Base-by-base conservation (phyloP, 2,329 filamentous ascomycete genomes). In the Microdochium nivale region DNA sequence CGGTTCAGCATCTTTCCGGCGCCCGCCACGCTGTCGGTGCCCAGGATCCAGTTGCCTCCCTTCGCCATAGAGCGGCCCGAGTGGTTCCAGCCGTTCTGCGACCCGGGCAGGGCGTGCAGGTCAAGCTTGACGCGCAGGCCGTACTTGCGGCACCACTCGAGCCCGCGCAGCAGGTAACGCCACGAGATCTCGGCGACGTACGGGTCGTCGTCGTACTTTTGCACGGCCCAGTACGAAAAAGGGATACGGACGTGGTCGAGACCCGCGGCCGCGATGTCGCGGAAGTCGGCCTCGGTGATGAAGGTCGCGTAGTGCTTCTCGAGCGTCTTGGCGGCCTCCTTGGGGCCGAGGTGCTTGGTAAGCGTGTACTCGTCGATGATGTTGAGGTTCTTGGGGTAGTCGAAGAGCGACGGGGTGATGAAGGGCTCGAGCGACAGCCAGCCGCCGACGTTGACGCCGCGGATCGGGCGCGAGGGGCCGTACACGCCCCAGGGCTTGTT, bases 331-430 rank as follows among this genome's bases (percentile, higher is more conserved):
- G 74, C 73, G 2, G 67, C 67, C 47, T 74, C 62, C 21, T 66
- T 62, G 3, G 47, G 33, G 3, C 77, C 78, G 7, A 81, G 67
- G 47, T 71, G 70, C 56, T 79, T 52, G 23, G 65, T 64, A n/a
- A 79, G 64, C 0, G 76, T 79, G 59, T 70, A 79, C 57, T 79
- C 77, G 54, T 79, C 77, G 13, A 77, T 63, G 46, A 76, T 55
- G 33, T 60, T 62, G 9, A 44, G 40, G 40, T 4, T 44, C 52
- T 49, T 2, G 50, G 56, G 84, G 33, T 65, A 61, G 50, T 77
- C 71, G 66, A 90, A 90, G 46, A 87, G 73, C 0, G 86, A 89
- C 0, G 87, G 87, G 1, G 83, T 86, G 59, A 90, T 90, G 64
- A 87, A 88, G 1, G 87, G 87, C 64, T 90, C 24, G 13, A 58